Base-by-base conservation (phyloP, 1,284 basidiomycete genomes). In the Rhodotorula glutinis region DNA sequence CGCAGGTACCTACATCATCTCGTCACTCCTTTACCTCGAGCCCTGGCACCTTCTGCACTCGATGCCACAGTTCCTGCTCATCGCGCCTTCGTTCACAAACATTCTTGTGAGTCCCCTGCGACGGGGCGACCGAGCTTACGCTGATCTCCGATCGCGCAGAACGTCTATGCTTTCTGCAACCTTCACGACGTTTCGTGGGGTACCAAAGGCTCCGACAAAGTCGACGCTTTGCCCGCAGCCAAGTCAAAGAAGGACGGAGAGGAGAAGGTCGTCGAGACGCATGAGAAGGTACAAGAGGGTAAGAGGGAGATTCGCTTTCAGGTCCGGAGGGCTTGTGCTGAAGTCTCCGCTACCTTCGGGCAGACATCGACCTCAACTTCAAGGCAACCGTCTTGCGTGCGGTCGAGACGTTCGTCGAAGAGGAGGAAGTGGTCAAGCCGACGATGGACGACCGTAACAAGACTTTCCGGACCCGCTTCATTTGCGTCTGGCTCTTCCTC, bases 31-130 rank as follows among this genome's bases (percentile, higher is more conserved):
- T 75, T 98, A 94, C 76, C 91, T 93, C 67, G 94, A 98, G 80
- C 94, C 94, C 10, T 97, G 94, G 94, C 94, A 98, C 79, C 91
- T 98, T 88, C 86, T 95, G 79, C 92, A 91, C n/a, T 93, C 91
- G 76, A 94, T 97, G 83, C 83, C 89, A 73, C 94, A 96, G 79
- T 98, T 96, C 79, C 81, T 96, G 38, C 71, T 72, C 63, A 60
- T 72, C 55, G 72, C 74, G 4, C 75, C 75, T 2, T 70, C 67
- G 9, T 74, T 76, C 59, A 74, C 70, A 57, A 76, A 75, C 65
- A 76, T 76, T 49, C 85, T 98, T 74, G 96, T 69, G 92, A 79
- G 91, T 93, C 29, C 23, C n/a, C 23, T 16, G 19, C 19, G 21
- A 17, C 23, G 8, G 11, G 14, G 7, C 17, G 14, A 33, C 84